Conservation (phyloP, 2,329 filamentous ascomycete species). For the Fusarium marasasianum region DNA sequence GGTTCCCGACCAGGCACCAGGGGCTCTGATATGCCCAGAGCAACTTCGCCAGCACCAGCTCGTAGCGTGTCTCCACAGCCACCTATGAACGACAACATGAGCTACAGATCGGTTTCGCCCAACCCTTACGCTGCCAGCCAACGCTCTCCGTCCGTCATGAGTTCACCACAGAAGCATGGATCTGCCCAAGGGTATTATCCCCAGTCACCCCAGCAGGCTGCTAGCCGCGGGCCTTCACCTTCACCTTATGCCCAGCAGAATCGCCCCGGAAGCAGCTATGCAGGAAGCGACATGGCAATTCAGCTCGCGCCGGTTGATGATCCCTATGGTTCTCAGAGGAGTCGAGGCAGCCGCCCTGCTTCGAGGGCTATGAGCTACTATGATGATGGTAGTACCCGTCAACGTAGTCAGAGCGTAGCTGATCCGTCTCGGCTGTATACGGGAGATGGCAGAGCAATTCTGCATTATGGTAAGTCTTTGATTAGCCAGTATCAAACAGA, state of each 20-base stretch:
- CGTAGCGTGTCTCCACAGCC: slow-evolving; percentile 72
- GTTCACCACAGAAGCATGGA: slow-evolving; percentile 54
- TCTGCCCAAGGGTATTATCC: slow-evolving; percentile 63
- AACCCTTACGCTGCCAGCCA: slow-evolving; percentile 66
- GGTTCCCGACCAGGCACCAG: slow-evolving; percentile 68
- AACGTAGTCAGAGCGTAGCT: slow-evolving; percentile 86
- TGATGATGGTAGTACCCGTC: slow-evolving; percentile 60
- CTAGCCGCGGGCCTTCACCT: slow-evolving; percentile 59
- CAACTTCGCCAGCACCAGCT: slow-evolving; percentile 74
- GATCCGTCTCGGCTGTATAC: slow-evolving; percentile 84
- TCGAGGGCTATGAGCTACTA: slow-evolving; percentile 66
- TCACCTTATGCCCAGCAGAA: slow-evolving; percentile 58
- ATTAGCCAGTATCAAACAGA: not conserved
- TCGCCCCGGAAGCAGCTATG: slow-evolving; percentile 62
- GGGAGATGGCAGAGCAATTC: slow-evolving; percentile 83
- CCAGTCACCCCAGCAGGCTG: slow-evolving; percentile 60
- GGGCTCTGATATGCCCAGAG: slow-evolving; percentile 66
- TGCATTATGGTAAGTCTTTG: slow-evolving; percentile 86
- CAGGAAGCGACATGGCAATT: slow-evolving; percentile 69
- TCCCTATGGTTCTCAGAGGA: slow-evolving; percentile 66
- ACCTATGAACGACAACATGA: slow-evolving; percentile 55
- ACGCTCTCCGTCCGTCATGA: slow-evolving; percentile 51
- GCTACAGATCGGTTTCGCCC: slow-evolving; percentile 65
- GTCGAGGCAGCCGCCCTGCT: slow-evolving; percentile 60
- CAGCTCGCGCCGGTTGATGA: slow-evolving; percentile 71